These are phyloP conservation scores for Neopestalotiopsis sp. DNA, from an alignment of 2,329 filamentous ascomycete genomes.

Conservation along the genomic window DNA sequence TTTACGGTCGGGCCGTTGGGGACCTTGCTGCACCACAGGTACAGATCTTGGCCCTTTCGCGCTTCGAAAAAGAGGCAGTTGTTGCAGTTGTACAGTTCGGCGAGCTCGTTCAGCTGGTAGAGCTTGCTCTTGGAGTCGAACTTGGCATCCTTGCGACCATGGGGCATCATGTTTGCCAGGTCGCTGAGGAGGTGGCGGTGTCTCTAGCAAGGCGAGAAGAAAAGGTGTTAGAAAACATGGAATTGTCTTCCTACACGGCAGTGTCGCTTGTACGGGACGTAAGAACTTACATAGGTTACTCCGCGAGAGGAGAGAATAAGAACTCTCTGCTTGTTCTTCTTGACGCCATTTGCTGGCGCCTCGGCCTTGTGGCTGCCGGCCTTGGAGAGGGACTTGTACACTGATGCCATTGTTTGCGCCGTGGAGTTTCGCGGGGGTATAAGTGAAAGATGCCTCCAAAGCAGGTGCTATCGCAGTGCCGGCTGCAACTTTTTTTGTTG, in stretches of 20 bases:
- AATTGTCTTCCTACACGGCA: background rate
- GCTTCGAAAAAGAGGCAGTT: conserved; percentile 95
- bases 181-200: conserved; percentile 94
- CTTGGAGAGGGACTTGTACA: conserved; percentile 78
- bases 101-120: conserved; percentile 77
- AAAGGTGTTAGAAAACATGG: conserved; percentile 14
- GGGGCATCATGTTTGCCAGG: conserved; percentile 84
- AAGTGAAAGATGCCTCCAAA: background rate
- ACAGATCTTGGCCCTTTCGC: conserved; percentile 91
- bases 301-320: conserved; percentile 91
- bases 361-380: conserved; percentile 55
- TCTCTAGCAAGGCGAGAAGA: conserved; percentile 49
- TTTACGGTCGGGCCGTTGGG: conserved; percentile 77
- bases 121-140: conserved; percentile 95
- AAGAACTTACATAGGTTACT: conserved; percentile 76
- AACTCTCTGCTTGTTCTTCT: conserved; percentile 76
- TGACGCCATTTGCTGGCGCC: conserved; percentile 51
- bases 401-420: conserved; percentile 63
- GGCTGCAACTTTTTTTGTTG: conserved; percentile 7
- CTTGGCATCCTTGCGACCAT: conserved; percentile 93
- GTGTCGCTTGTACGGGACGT: background rate
- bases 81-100: conserved; percentile 87
- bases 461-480: background rate
- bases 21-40: conserved; percentile 90
- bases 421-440: conserved; percentile 21